Evolutionary conservation across 768 basidiomycete genomes (phyloP), one percentile per base, ranked within the genome.

Genomic region (Tephrocybe rancida): DNA sequence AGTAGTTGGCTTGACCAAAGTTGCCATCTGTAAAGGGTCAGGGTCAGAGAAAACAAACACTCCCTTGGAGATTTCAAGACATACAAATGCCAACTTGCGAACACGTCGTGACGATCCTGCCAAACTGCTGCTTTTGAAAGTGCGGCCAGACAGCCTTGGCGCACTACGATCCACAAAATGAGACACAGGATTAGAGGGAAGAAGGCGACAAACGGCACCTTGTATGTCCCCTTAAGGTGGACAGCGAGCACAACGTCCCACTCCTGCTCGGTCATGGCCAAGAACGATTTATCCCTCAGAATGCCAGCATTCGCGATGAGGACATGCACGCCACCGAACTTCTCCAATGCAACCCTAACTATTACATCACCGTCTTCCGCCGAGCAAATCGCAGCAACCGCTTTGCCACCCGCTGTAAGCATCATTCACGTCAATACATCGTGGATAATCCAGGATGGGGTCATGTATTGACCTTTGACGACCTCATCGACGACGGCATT

Each of bases 121-220:
- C 97, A 66, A 87, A 97, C 71, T 93, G 94, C 68, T 98, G 96
- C 73, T 94, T 89, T 70, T 90, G 89, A 83, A 99, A 98, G 61
- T 92, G 75, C 0, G 95, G 94, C 97, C 97, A 99, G 22, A 92
- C 88, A 5, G 96, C 97, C 65, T 96, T 91, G 25, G 85, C 87
- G 58, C 93, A 95, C 90, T 94, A 55, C n/a, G 44, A 16, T 30
- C n/a, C 16, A 42, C 25, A 26, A 9, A 19, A 32, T 37, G 30
- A 32, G n/a, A 10, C n/a, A 39, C n/a, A 25, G n/a, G 14, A 21
- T 26, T n/a, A 24, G 13, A 5, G 32, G 6, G 10, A 10, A 38
- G 19, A 26, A 19, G 18, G 21, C 11, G n/a, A 27, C 32, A 30
- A 14, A 47, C 64, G 49, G 9, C 57, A 88, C 90, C 78, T 93